Conservation (phyloP, 306 rosid genomes). For the Neltuma alba region DNA sequence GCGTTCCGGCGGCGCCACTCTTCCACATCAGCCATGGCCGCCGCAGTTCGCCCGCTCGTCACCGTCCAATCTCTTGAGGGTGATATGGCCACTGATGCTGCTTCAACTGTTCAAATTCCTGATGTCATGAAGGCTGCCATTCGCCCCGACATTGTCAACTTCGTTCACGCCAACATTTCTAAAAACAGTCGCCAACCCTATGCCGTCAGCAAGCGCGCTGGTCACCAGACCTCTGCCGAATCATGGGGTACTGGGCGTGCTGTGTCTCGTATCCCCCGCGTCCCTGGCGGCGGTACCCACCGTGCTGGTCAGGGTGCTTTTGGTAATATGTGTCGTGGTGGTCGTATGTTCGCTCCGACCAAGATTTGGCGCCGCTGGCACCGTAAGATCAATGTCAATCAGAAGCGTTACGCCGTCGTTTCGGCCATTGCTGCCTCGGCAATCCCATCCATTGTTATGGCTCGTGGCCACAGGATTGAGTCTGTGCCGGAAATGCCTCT, state of each 20-base stretch:
- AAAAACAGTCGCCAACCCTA: conserved; percentile 70
- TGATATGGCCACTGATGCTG: conserved; percentile 61
- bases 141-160: conserved; percentile 68
- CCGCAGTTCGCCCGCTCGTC: conserved; percentile 78
- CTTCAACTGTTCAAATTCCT: conserved; percentile 47
- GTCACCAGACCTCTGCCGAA: conserved; percentile 84
- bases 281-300: conserved; percentile 87
- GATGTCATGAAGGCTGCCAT: conserved; percentile 73
- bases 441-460: conserved; percentile 59
- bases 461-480: conserved; percentile 72
- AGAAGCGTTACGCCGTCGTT: conserved; percentile 70
- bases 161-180: conserved; percentile 64
- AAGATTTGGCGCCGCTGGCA: conserved; percentile 96
- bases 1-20: not conserved
- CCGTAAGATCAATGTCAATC: conserved; percentile 70
- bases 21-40: conserved; percentile 46
- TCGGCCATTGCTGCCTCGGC: conserved; percentile 84
- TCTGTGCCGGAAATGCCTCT: conserved; percentile 74
- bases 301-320: conserved; percentile 87
- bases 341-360: conserved; percentile 87
- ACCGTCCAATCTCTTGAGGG: conserved; percentile 61
- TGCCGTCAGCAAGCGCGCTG: conserved; percentile 66
- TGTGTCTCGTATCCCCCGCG: conserved; percentile 80
- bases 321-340: conserved; percentile 92
- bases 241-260: conserved; percentile 94